Evolutionary conservation across 2,329 filamentous ascomycete species (phyloP).

Genomic region (Nigrograna mackinnonii): DNA sequence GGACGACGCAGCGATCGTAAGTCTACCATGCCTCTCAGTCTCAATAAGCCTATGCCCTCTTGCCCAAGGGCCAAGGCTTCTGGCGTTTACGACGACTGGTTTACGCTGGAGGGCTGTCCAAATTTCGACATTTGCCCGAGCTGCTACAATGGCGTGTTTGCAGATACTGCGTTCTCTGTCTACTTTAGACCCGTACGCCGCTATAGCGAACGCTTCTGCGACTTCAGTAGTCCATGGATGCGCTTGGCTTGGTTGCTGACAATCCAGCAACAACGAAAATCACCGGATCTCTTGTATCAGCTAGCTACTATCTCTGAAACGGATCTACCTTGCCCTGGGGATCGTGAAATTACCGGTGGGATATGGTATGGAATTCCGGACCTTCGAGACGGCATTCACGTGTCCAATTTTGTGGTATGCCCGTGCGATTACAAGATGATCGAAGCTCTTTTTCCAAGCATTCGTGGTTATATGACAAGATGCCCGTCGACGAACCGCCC

Average conservation of each 20-base stretch:
- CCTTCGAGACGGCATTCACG: conserved; percentile 62
- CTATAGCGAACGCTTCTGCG: conserved; percentile 69
- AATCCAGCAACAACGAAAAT: conserved; percentile 67
- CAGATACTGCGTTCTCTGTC: conserved; percentile 67
- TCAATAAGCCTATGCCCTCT: conserved; percentile 48
- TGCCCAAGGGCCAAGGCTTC: conserved; percentile 70
- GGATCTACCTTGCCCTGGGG: conserved; percentile 62
- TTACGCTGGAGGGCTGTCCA: conserved; percentile 71
- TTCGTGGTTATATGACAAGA: conserved; percentile 66
- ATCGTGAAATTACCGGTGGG: conserved; percentile 54
- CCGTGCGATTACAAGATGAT: conserved; percentile 72
- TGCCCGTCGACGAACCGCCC: conserved; percentile 46
- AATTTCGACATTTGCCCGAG: conserved; percentile 81
- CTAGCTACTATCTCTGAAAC: conserved; percentile 66
- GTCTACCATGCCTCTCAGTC: conserved; percentile 10
- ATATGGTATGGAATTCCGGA: conserved; percentile 79
- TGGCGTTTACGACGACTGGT: conserved; percentile 75
- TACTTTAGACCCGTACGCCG: conserved; percentile 66
- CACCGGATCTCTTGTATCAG: conserved; percentile 70
- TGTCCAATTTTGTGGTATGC: conserved; percentile 77
- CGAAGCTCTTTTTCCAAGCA: conserved; percentile 72
- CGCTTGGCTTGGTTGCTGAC: conserved; percentile 83
- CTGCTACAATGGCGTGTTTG: conserved; percentile 74
- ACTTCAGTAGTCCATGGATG: conserved; percentile 82
- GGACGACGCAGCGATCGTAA: conserved; percentile 21